Base-by-base conservation (phyloP, 495 filamentous ascomycete species). In the Staphylotrichum tortipilum region DNA sequence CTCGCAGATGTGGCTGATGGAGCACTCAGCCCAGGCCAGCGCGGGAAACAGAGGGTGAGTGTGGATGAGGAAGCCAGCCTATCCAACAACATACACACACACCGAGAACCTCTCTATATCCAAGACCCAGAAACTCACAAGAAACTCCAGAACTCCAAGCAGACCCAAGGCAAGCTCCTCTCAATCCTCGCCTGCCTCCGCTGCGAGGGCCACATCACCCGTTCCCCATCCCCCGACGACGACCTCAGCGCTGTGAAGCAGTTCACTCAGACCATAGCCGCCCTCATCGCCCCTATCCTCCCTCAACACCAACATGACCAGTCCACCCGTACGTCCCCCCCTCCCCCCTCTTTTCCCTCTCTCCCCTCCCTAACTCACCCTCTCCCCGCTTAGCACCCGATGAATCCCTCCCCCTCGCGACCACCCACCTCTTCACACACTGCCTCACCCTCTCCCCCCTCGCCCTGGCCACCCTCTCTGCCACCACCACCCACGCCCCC, bases 161-260 rank as follows among this genome's bases (percentile, higher is more conserved):
- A 28, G 26, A 10, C 1, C n/a, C 40, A 26, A 3, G 43, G 41
- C 11, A 19, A 29, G 4, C 48, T 57, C 18, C n/a, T 57, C 10
- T 55, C 48, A 18, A 10, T 51, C 1, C 51, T 57, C 28, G 18
- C 49, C 12, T 57, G 51, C 26, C 47, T 60, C 10, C 46, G 22
- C 8, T 42, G 43, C 5, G 30, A 26, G n/a, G 29, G 38, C 34
- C 38, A 31, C 1, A 29, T 50, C 7, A 18, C 37, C n/a, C n/a
- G n/a, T n/a, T n/a, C n/a, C n/a, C n/a, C n/a, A n/a, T 17, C 24
- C 22, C 17, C 30, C 34, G 18, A 3, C 46, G 24, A 5, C 53
- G 43, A 33, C 0, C 14, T 45, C 3, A 26, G 15, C 21, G 35
- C 53, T 14, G 29, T 39, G 3, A 22, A n/a, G 3, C 28, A 34